phyloP scores from a whole-genome alignment of 192 early-diverging fungal species.

The Coemansia guatemalensis region DNA sequence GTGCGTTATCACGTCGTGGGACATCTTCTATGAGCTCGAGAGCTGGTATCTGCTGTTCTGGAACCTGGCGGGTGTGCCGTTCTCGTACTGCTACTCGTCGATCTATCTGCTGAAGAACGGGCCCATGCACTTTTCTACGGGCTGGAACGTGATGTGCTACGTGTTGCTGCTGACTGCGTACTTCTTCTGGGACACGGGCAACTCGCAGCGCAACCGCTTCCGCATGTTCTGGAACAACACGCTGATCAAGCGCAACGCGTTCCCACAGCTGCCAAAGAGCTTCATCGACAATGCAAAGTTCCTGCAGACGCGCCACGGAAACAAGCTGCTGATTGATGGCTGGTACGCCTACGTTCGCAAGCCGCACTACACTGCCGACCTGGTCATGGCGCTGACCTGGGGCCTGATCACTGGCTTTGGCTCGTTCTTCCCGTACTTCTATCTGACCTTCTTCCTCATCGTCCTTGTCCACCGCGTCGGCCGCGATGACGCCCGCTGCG shows the following conservation, averaged over 20 bases:
- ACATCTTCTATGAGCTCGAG: conserved; percentile 60
- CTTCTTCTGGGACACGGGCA: conserved; percentile 86
- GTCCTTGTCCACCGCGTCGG: conserved; percentile 84
- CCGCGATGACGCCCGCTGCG: conserved; percentile 88
- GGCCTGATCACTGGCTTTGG: conserved; percentile 84
- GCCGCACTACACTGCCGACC: conserved; percentile 94
- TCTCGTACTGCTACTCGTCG: conserved; percentile 86
- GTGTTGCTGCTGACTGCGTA: conserved; percentile 59
- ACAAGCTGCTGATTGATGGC: conserved; percentile 76
- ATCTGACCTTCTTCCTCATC: conserved; percentile 89
- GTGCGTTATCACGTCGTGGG: conserved; percentile 93
- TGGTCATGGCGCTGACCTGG: conserved; percentile 90
- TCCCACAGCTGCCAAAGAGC: conserved; percentile 60
- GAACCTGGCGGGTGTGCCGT: conserved; percentile 86
- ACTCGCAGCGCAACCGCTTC: conserved; percentile 90
- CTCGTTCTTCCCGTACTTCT: conserved; percentile 89
- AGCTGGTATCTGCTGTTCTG: conserved; percentile 79
- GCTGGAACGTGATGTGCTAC: conserved; percentile 54
- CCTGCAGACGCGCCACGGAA: conserved; percentile 81
- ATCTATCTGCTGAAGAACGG: conserved; percentile 79
- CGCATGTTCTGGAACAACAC: conserved; percentile 59
- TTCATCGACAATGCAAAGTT: conserved; percentile 78
- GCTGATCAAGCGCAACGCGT: conserved; percentile 54
- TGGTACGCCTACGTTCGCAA: conserved; percentile 95
- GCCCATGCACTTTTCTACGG: conserved; percentile 55